Percentiles rank a stretch among this genome's conserved stretches.
Evolutionary conservation across 371 early-diverging fungal genomes (phyloP).

Genomic region (Capillidium rhysosporum): DNA sequence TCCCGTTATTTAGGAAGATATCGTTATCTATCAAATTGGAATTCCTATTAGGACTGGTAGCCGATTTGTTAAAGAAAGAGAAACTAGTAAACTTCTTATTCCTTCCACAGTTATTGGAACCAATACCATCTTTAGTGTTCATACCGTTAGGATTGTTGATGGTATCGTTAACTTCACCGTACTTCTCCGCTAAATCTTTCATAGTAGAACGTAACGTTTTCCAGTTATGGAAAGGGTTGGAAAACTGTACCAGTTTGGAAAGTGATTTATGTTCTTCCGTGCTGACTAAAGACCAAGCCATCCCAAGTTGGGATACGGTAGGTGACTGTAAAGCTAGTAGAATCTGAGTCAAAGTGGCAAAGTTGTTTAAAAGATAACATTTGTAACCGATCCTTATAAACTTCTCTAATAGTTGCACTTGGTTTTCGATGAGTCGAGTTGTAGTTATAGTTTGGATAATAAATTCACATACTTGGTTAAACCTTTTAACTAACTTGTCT

Average conservation of each 20-base stretch:
- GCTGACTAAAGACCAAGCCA: conserved; percentile 20
- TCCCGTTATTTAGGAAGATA: too few relatives aligned
- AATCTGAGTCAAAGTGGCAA: conserved; percentile 34
- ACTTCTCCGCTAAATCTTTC: conserved; percentile 33
- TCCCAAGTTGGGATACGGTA: conserved; percentile 23
- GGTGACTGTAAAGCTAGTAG: conserved; percentile 32
- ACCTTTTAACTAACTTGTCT: neutral
- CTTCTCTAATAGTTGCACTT: conserved; percentile 18
- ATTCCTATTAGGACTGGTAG: too few relatives aligned
- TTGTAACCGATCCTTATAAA: conserved; percentile 27
- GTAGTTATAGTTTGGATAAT: neutral
- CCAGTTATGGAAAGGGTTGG: conserved; percentile 37
- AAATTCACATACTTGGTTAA: neutral
- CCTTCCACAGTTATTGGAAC: too few relatives aligned
- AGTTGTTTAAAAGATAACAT: conserved; percentile 30
- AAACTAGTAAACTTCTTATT: too few relatives aligned
- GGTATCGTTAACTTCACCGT: conserved; percentile 14
- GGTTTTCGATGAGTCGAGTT: neutral
- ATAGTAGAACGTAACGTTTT: conserved; percentile 34
- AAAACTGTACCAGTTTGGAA: conserved; percentile 26
- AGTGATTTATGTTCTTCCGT: conserved; percentile 4
- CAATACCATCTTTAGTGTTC: too few relatives aligned
- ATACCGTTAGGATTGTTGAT: neutral
- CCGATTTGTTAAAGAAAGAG: neutral
- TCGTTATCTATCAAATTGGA: neutral